Base-by-base conservation (phyloP, 2,329 filamentous ascomycete species). In the Phyllosticta capitalensis region DNA sequence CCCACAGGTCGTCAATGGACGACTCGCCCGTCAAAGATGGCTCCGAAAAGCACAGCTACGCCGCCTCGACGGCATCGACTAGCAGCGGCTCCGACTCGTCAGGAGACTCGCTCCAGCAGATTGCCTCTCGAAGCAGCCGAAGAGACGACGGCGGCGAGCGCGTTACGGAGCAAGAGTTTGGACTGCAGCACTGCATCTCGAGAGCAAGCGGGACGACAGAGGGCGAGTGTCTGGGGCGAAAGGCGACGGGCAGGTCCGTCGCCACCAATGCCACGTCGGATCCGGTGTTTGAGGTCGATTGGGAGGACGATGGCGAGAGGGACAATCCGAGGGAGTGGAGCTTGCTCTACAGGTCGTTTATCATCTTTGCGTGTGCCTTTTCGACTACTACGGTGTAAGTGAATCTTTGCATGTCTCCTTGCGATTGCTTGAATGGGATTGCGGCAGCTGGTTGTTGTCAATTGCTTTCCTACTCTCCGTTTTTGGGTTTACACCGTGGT, bases 201-300 rank as follows among this genome's bases (percentile, higher is more conserved):
- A 52, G 26, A 22, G 48, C 58, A n/a, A 55, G 52, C 20, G 50
- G 38, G n/a, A 55, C 26, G 26, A 55, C 48, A 2, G 58, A n/a
- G 10, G 58, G 20, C 17, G 53, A 52, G 7, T 45, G 38, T n/a
- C 19, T 59, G 22, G 30, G 53, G 28, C 52, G 53, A 12, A 55
- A 24, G 24, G 50, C 48, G 17, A 59, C 58, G 9, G 58, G 58
- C 26, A 53, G 54, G 19, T 59, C 58, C 45, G 51, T 70, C 2
- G 67, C 68, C 5, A 74, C 73, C 1, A 73, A 71, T 54, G 69
- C 72, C 56, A 74, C 71, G 6, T 66, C 67, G 7, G 75, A 79
- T 59, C 79, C 83, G 3, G 82, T 84, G 26, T 92, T 84, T 66
- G 89, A 94, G 72, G 80, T 94, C 57, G 84, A 87, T 66, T 92